These are phyloP conservation scores for Dalbergia cochinchinensis DNA, from an alignment of 306 rosid species.

Conservation along the genomic window DNA sequence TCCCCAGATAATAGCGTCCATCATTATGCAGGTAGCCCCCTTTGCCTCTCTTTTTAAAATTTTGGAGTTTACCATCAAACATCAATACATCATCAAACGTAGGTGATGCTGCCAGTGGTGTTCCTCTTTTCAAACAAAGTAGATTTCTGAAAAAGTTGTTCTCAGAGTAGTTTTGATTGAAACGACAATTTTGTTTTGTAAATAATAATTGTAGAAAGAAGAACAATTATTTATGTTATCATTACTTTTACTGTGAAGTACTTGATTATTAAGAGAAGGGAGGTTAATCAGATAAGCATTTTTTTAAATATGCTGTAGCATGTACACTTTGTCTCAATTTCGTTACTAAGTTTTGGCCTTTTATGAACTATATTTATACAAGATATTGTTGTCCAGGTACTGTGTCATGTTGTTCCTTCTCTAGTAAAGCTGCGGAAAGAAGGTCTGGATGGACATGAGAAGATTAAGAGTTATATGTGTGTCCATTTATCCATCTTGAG, in stretches of 20 bases:
- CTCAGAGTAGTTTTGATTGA: conserved; percentile 27
- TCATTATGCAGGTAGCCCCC: conserved; percentile 88
- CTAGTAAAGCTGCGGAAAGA: conserved; percentile 96
- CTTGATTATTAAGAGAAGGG: conserved; percentile 23
- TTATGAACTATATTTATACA: conserved; percentile 27
- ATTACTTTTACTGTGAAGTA: conserved; percentile 17
- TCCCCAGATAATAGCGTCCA: conserved; percentile 96
- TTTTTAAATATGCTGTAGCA: conserved; percentile 22
- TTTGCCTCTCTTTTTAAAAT: conserved; percentile 28
- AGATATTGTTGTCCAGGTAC: conserved; percentile 66
- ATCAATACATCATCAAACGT: neutral
- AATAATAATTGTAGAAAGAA: conserved; percentile 9
- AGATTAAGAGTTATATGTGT: conserved; percentile 99
- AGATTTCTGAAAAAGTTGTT: conserved; percentile 12
- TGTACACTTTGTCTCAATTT: neutral
- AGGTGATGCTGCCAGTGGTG: neutral
- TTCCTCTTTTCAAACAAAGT: conserved; percentile 24
- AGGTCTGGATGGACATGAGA: conserved; percentile 97
- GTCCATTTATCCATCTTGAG: conserved; percentile 75
- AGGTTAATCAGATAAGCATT: conserved; percentile 11
- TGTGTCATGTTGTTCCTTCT: conserved; percentile 88
- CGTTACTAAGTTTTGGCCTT: conserved; percentile 23
- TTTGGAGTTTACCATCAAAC: conserved; percentile 4
- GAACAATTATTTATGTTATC: conserved; percentile 8
- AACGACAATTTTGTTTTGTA: conserved; percentile 4